These are phyloP conservation scores for Trypanosoma platydactyli DNA, from an alignment of 208 protist species.

Conservation along the genomic window DNA sequence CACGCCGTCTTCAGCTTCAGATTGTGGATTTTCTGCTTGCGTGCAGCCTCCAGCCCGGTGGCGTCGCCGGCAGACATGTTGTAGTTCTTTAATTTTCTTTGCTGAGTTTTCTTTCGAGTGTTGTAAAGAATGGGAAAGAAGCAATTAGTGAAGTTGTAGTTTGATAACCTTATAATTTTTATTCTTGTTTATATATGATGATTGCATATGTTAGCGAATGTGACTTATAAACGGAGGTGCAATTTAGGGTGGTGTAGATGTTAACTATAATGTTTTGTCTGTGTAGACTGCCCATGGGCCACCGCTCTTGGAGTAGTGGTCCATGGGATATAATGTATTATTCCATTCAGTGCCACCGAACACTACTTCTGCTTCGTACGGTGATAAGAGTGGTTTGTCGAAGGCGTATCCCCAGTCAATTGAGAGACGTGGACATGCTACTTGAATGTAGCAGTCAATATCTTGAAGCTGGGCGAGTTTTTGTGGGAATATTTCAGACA, in stretches of 20 bases:
- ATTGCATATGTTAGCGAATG: no score
- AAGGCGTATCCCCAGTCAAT: conserved; percentile 99
- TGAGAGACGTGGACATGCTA: conserved; percentile 98
- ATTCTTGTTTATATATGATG: no score
- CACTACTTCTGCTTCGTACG: conserved; percentile 96
- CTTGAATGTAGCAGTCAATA: conserved; percentile 95
- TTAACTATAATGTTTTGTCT: conserved; percentile 68
- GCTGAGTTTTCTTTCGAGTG: conserved; percentile 11
- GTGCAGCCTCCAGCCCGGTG: conserved; percentile 77
- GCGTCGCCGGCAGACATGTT: conserved; percentile 59
- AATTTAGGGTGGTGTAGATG: no score
- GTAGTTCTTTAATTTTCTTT: conserved; percentile 19
- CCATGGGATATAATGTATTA: conserved; percentile 94
- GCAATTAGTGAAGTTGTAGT: no score
- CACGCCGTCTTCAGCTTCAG: conserved; percentile 85
- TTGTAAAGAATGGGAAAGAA: conserved; percentile 3
- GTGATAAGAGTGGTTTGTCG: conserved; percentile 94
- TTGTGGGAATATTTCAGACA: conserved; percentile 97
- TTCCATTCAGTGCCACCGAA: conserved; percentile 87
- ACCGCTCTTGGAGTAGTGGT: conserved; percentile 95
- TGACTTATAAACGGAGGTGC: no score
- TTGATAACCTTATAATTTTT: no score
- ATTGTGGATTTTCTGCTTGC: conserved; percentile 89
- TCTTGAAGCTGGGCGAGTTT: conserved; percentile 93
- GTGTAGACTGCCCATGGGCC: conserved; percentile 95